Evolutionary conservation across 495 filamentous ascomycete species (phyloP), one percentile per base, ranked within the genome.

Genomic region (Daldinia caldariorum): DNA sequence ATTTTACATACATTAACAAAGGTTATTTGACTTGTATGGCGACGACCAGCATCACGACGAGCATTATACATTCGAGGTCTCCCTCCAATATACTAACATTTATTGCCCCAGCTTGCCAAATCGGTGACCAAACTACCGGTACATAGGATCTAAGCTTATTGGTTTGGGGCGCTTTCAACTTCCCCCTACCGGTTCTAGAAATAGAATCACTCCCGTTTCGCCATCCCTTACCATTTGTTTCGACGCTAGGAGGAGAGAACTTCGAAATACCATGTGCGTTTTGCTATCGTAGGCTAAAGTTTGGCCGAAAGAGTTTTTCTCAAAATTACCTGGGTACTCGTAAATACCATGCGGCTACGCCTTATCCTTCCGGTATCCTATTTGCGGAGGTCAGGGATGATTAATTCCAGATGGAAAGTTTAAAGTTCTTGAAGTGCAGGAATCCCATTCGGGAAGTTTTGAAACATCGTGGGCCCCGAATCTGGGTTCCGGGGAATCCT

Each of bases 281-380:
- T 18, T 41, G 16, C 41, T 38, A 31, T 37, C 20, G n/a, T 22
- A 57, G 22, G 31, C 13, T 18, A 49, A 29, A 26, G 3, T 16
- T 6, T 61, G 16, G 31, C 22, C 18, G 14, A 50, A 50, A 20
- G 14, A 6, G 18, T 14, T 2, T 31, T 39, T 50, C 29, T 22
- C 16, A 51, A 31, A 35, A n/a, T 13, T 35, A 41, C n/a, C n/a
- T n/a, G n/a, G 31, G 32, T 58, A 26, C 41, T 10, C 57, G 51
- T 57, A n/a, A 58, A 41, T 34, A 70, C 3, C 38, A 45, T 14
- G 37, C 43, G 5, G 43, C 67, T 57, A 29, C 68, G 68, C 68
- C 68, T 66, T 61, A 62, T 66, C 68, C 68, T 66, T 60, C 62
- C 51, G 62, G n/a, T 22, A 18, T n/a, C 26, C 22, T 51, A 20